Conservation (phyloP, 176 grass and related monocot species). For the Pontederia paniculata region DNA sequence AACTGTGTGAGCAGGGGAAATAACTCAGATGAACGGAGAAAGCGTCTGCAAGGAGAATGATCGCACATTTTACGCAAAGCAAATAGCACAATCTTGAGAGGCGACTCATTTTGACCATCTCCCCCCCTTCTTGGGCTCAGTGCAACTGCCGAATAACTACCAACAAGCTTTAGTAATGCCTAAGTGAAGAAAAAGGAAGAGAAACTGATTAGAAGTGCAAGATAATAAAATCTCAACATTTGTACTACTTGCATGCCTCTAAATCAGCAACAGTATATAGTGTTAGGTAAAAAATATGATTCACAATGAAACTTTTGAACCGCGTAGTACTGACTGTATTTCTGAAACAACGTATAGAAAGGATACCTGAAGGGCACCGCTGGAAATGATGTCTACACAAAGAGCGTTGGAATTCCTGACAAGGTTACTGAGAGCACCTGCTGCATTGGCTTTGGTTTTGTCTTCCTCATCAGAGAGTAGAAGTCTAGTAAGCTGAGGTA, state of each 20-base stretch:
- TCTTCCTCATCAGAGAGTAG: conserved; percentile 74
- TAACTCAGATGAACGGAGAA: conserved; percentile 59
- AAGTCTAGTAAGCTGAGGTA: conserved; percentile 73
- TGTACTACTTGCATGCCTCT: neutral
- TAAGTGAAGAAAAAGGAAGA: conserved; percentile 13
- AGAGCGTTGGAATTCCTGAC: conserved; percentile 58
- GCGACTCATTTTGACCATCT: conserved; percentile 58
- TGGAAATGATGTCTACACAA: conserved; percentile 56
- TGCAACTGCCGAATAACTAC: conserved; percentile 50
- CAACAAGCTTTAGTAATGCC: conserved; percentile 74
- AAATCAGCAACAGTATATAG: neutral
- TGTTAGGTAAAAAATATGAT: neutral
- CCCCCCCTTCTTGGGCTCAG: conserved; percentile 64
- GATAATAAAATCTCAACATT: neutral
- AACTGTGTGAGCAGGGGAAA: conserved; percentile 53
- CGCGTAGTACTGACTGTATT: neutral
- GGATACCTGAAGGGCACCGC: conserved; percentile 66
- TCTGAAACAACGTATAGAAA: neutral
- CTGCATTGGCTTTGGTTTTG: conserved; percentile 95
- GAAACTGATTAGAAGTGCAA: neutral
- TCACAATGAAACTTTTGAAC: neutral
- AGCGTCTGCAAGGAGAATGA: conserved; percentile 55
- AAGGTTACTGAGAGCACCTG: conserved; percentile 83
- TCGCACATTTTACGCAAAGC: conserved; percentile 91
- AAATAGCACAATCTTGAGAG: conserved; percentile 71